These are phyloP conservation scores for Suillus subaureus DNA, from an alignment of 768 basidiomycete species.

Conservation along the genomic window DNA sequence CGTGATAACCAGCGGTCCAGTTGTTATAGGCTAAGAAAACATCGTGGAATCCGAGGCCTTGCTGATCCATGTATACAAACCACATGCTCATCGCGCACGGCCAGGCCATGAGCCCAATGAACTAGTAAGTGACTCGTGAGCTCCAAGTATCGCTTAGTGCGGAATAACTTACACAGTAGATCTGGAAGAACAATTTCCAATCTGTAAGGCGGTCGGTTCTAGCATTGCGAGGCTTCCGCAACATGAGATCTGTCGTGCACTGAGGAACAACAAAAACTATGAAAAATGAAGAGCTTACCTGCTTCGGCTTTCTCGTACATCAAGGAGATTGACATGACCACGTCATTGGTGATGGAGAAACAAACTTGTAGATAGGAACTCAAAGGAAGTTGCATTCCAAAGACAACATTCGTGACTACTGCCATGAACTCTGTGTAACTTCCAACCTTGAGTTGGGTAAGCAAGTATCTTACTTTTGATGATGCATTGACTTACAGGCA, in stretches of 20 bases:
- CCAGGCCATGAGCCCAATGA: constrained; percentile 49
- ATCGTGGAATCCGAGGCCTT: constrained; percentile 39
- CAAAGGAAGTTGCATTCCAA: constrained; percentile 61
- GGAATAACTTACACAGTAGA: constrained; percentile 42
- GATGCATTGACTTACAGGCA: constrained; percentile 36
- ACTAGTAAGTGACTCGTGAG: constrained; percentile 27
- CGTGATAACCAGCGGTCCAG: constrained; percentile 40
- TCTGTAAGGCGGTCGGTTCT: constrained; percentile 52
- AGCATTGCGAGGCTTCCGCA: constrained; percentile 50
- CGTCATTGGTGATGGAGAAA: constrained; percentile 56
- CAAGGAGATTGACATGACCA: constrained; percentile 51
- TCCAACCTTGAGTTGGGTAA: constrained; percentile 38
- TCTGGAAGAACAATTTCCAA: constrained; percentile 50
- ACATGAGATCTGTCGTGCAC: constrained; percentile 40
- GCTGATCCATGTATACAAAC: constrained; percentile 40
- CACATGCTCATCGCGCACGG: constrained; percentile 47
- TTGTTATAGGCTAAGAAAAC: constrained; percentile 45
- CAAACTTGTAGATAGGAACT: constrained; percentile 58
- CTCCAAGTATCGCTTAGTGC: background rate
- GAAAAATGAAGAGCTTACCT: constrained; percentile 27
- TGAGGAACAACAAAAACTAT: background rate
- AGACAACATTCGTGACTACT: constrained; percentile 55
- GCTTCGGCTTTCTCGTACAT: constrained; percentile 56
- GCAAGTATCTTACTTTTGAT: constrained; percentile 7
- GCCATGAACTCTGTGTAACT: constrained; percentile 62